Evolutionary conservation across 148 eudicot species (phyloP).

Genomic region (Silene conica): DNA sequence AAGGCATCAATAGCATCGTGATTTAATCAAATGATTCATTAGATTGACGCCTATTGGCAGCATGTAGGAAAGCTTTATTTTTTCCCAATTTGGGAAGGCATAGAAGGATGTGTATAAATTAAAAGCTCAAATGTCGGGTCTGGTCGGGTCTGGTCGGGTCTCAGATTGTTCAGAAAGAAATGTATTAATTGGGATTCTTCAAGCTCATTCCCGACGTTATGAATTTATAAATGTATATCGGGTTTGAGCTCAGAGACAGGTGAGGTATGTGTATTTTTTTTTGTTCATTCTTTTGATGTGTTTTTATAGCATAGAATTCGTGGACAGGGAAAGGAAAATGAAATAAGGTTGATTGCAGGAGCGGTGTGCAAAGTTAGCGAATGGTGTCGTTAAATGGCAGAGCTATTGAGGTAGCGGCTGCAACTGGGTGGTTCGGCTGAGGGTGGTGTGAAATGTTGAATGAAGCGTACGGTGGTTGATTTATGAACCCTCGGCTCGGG

Average conservation of each 20-base stretch:
- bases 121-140: constrained; percentile 11
- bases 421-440: no score
- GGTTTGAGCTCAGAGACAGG: constrained; percentile 7
- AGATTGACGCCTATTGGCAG: constrained; percentile 20
- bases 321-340: not conserved
- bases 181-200: constrained; percentile 20
- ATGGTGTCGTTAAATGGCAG: not conserved
- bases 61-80: constrained; percentile 21
- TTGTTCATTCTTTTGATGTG: not conserved
- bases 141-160: constrained; percentile 4
- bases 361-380: not conserved
- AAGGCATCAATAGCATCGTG: constrained; percentile 20
- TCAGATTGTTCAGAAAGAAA: constrained; percentile 2
- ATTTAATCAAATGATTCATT: constrained; percentile 21
- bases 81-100: constrained; percentile 7
- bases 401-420: not conserved
- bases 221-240: constrained; percentile 1
- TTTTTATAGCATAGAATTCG: not conserved
- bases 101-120: constrained; percentile 29
- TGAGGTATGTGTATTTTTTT: no score
- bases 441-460: no score
- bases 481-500: no score
- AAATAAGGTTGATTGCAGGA: not conserved
- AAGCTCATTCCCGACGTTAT: constrained; percentile 16
- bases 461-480: no score